Conservation (phyloP, 78 protist species). For the Trichosphaerium sp. region DNA sequence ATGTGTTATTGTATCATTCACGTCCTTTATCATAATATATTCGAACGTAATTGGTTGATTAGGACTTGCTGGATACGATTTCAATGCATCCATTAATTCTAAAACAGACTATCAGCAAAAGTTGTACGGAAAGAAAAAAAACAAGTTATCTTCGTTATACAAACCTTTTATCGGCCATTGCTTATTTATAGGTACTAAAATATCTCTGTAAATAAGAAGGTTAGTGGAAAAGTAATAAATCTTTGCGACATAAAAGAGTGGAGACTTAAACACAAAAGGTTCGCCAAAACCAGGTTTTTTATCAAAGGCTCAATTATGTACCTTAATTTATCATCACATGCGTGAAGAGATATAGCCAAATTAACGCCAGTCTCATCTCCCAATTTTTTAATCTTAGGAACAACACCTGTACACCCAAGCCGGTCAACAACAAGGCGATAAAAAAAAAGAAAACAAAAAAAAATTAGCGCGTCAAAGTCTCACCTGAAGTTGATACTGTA, state of each 20-base stretch:
- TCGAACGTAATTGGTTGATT: conserved; percentile 33
- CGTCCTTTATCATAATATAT: conserved; percentile 35
- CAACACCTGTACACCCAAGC: conserved; percentile 13
- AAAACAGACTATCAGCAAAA: too few species aligned
- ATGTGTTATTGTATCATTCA: conserved; percentile 19
- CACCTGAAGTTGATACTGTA: conserved; percentile 18
- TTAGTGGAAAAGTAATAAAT: not conserved
- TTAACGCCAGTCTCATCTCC: conserved; percentile 29
- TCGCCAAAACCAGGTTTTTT: not conserved
- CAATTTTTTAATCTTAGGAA: conserved; percentile 26
- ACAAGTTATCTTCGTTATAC: too few species aligned
- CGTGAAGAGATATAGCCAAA: conserved; percentile 40
- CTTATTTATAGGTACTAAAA: conserved; percentile 16
- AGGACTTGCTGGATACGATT: not conserved
- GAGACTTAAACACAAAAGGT: not conserved
- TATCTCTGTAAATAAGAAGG: not conserved
- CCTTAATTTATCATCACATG: conserved; percentile 21
- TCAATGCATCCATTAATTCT: conserved; percentile 19
- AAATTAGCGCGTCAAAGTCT: too few species aligned
- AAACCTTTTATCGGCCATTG: conserved; percentile 39
- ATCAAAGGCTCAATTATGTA: conserved; percentile 11
- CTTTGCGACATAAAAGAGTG: not conserved
- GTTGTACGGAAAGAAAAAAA: too few species aligned
- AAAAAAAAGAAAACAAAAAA: not conserved
- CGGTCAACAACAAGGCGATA: not conserved